Conservation (phyloP, 495 filamentous ascomycete species). For the Collariella sp. region DNA sequence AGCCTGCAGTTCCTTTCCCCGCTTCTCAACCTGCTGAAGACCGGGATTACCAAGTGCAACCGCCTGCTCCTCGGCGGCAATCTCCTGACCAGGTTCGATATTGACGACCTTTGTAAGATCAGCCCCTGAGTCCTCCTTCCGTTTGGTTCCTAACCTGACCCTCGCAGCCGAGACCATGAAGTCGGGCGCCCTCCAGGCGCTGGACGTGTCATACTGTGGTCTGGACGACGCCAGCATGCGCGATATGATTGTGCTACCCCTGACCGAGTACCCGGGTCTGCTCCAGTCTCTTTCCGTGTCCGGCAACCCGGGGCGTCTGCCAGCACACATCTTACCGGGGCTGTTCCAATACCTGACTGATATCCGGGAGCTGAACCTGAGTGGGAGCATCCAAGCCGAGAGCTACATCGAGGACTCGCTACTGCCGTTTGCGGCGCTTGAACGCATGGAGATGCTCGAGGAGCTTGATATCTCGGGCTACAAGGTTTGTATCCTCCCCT, state of each 20-base stretch:
- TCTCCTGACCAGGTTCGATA: conserved; percentile 16
- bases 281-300: conserved; percentile 51
- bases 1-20: conserved; percentile 27
- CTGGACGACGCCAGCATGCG: conserved; percentile 20
- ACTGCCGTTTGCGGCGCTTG: conserved; percentile 20
- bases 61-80: conserved; percentile 24
- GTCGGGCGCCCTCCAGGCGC: conserved; percentile 17
- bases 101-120: conserved; percentile 23
- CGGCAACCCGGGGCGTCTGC: conserved; percentile 69
- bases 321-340: conserved; percentile 16
- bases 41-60: conserved; percentile 26
- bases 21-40: conserved; percentile 23
- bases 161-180: conserved; percentile 22
- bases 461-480: conserved; percentile 69
- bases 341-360: conserved; percentile 17
- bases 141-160: neutral
- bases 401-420: conserved; percentile 21
- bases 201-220: conserved; percentile 28
- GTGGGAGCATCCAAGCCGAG: conserved; percentile 75
- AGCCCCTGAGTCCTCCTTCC: neutral
- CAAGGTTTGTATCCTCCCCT: conserved; percentile 39
- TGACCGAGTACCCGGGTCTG: conserved; percentile 10
- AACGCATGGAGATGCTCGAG: conserved; percentile 18
- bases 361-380: conserved; percentile 53
- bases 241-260: conserved; percentile 41